These are phyloP conservation scores for Cladosporium sp. DNA, from an alignment of 2,329 filamentous ascomycete species.

Conservation along the genomic window DNA sequence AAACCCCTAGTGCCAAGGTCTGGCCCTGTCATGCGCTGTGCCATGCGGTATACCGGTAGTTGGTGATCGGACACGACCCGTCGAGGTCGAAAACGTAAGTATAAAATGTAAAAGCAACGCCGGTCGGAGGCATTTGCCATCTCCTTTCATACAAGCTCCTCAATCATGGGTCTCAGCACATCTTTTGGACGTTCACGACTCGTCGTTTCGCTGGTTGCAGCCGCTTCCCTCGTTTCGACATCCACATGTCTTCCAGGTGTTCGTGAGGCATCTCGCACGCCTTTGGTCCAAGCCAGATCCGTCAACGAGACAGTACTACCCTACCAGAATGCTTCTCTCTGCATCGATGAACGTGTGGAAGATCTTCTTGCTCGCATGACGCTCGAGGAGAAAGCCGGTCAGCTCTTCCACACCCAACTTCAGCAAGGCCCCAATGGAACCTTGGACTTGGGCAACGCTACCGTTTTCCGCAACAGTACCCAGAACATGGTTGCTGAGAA, in stretches of 20 bases:
- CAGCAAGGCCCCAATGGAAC: conserved; percentile 38
- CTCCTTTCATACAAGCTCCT: not conserved
- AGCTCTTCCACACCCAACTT: conserved; percentile 48
- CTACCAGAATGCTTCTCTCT: conserved; percentile 42
- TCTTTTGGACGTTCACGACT: not conserved
- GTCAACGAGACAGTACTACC: conserved; percentile 24
- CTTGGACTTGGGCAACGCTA: conserved; percentile 26
- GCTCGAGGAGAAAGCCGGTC: conserved; percentile 51
- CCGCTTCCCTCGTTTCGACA: conserved; percentile 6
- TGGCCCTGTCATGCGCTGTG: not conserved
- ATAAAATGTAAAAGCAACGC: not conserved
- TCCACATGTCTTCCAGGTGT: conserved; percentile 10
- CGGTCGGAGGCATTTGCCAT: not conserved
- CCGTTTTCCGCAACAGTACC: conserved; percentile 29
- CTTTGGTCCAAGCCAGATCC: conserved; percentile 2
- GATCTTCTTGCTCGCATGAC: conserved; percentile 51
- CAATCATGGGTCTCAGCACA: conserved; percentile 11
- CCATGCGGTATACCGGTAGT: conserved; percentile 9
- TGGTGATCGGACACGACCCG: not conserved
- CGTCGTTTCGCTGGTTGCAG: conserved; percentile 7
- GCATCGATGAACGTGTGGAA: conserved; percentile 50
- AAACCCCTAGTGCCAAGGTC: not conserved
- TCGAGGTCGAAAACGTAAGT: not conserved
- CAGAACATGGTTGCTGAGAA: conserved; percentile 40
- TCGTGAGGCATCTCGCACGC: conserved; percentile 1